Percentiles rank a stretch among this genome's conserved stretches.
phyloP scores from a whole-genome alignment of 176 grass and related monocot species.

The Calamus simplicifolius region DNA sequence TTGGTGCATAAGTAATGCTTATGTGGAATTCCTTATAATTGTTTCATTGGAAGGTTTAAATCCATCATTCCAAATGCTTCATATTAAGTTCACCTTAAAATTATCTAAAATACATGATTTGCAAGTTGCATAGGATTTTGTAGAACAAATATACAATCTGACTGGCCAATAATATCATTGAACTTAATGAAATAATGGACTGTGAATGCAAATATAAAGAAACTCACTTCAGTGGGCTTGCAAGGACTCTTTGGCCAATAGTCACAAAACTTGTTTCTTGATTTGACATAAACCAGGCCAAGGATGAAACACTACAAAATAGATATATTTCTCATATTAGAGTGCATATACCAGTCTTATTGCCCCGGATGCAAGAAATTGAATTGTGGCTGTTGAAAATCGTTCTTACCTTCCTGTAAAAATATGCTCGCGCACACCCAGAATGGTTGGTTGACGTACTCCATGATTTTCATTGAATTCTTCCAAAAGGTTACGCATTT shows the following conservation, averaged over 20 bases:
- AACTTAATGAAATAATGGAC: no score
- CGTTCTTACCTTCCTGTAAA: constrained; percentile 5
- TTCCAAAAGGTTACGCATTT: constrained; percentile 11
- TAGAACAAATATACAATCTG: no score
- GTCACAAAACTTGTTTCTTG: constrained; percentile 10
- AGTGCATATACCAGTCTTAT: background rate
- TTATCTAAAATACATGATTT: no score
- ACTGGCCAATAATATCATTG: no score
- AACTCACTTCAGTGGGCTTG: constrained; percentile 5
- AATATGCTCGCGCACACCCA: constrained; percentile 6
- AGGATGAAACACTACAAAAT: constrained; percentile 1
- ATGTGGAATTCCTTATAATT: no score
- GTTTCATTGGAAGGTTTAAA: no score
- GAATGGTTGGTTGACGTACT: background rate
- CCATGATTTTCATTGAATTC: background rate
- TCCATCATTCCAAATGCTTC: no score
- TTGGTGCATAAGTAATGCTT: no score
- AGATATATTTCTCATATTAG: background rate
- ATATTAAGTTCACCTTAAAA: no score
- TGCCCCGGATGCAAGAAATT: no score
- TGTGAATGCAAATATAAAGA: background rate
- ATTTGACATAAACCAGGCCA: constrained; percentile 10
- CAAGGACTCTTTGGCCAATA: constrained; percentile 5
- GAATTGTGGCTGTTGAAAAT: no score
- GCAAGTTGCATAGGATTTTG: no score